Evolutionary conservation across 23 red algal genomes (phyloP).

Genomic region (Gracilaria domingensis): DNA sequence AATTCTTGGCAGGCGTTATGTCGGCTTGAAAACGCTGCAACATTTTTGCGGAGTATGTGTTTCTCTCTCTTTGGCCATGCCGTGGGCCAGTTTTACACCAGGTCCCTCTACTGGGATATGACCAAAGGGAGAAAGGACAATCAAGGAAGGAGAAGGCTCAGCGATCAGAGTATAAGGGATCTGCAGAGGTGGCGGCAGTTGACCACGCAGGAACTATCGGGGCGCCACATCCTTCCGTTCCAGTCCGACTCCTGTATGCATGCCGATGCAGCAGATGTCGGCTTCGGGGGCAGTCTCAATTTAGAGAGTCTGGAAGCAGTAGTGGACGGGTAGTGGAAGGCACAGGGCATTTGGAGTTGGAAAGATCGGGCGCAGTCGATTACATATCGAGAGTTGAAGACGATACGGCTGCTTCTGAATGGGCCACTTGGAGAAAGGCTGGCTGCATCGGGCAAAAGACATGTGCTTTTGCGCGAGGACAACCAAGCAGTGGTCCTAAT

Average conservation of each 20-base stretch:
- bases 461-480: constrained; percentile 19
- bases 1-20: neutral
- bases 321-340: neutral
- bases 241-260: neutral
- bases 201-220: neutral
- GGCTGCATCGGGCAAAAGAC: too few relatives aligned
- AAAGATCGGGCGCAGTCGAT: neutral
- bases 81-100: constrained; percentile 16
- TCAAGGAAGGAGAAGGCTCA: neutral
- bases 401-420: neutral
- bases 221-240: neutral
- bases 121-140: neutral
- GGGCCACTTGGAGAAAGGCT: neutral
- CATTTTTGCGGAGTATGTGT: constrained; percentile 23
- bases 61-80: constrained; percentile 33
- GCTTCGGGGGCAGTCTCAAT: constrained; percentile 14
- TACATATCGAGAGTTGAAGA: neutral
- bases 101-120: neutral
- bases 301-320: neutral
- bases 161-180: neutral
- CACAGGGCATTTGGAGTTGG: constrained; percentile 12
- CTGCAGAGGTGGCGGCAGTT: neutral
- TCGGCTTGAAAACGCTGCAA: neutral
- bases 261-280: neutral
- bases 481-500: constrained; percentile 43